These are phyloP conservation scores for Venturia nashicola DNA, from an alignment of 2,329 filamentous ascomycete species.

Conservation along the genomic window DNA sequence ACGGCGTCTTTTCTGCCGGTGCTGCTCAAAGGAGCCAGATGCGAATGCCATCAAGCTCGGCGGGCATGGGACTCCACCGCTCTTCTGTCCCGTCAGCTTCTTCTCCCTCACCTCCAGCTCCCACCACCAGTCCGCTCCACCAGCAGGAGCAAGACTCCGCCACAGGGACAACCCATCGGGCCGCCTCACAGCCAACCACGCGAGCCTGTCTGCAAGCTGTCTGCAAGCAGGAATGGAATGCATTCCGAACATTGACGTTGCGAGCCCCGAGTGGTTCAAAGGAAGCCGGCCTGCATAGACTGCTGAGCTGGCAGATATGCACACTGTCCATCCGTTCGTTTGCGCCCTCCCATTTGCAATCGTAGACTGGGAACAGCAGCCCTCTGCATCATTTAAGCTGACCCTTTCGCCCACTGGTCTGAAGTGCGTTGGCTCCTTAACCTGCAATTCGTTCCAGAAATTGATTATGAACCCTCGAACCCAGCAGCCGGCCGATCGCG, in stretches of 20 bases:
- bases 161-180: not conserved
- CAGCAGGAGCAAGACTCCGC: not conserved
- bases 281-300: not conserved
- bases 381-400: conserved; percentile 1
- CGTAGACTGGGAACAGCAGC: not conserved
- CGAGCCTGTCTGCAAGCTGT: not conserved
- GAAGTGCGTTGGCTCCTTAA: not conserved
- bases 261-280: not conserved
- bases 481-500: conserved; percentile 1
- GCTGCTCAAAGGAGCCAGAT: not conserved
- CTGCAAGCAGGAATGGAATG: not conserved
- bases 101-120: not conserved
- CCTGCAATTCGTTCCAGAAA: not conserved
- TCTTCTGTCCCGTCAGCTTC: not conserved
- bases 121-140: not conserved
- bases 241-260: not conserved
- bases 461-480: not conserved
- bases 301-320: not conserved
- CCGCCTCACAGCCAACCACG: not conserved
- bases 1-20: not conserved
- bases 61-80: not conserved
- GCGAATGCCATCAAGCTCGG: not conserved
- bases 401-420: not conserved
- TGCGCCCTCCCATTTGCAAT: not conserved
- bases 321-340: not conserved